Base-by-base conservation (phyloP, 768 basidiomycete species). In the Tricholoma sp. region DNA sequence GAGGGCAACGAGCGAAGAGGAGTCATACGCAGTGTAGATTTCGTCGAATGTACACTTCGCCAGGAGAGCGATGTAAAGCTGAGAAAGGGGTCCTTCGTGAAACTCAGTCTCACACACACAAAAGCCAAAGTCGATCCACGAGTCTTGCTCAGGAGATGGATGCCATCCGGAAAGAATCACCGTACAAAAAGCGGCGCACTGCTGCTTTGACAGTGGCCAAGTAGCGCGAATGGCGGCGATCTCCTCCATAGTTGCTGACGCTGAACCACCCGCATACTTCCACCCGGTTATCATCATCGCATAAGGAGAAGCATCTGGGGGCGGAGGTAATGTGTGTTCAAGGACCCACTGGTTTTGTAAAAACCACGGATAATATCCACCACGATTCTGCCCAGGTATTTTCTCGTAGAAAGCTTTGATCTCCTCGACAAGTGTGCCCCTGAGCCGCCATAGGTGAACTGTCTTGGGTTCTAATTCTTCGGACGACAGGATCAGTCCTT, bases 301-400 rank as follows among this genome's bases (percentile, higher is more conserved):
- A 20, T 56, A 13, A 0, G 50, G 53, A 8, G 24, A 31, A 28
- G 62, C 48, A 13, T 54, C 36, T 20, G 54, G 54, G 24, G 24
- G 24, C 24, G 37, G 36, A 28, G 56, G 17, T 11, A 49, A 45
- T 10, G 54, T 56, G 15, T 11, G 29, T 28, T 71, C 64, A 33
- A 75, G 39, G 9, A 74, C 54, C 47, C 67, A 57, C 42, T 70
- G 65, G 54, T 76, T 70, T 34, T 69, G 24, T 37, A 72, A 58
- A 53, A 76, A 73, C 75, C 75, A 74, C 1, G 68, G 48, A 49
- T 71, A 75, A 59, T 69, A 72, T 10, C 17, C 54, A 12, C 70
- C 74, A 51, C 68, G 62, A n/a, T 8, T 11, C 15, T 24, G 1
- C 10, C 50, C 37, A 2, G 72, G 72, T 9, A 71, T 12, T 8